Percentiles rank a stretch among this genome's conserved stretches.
These are phyloP conservation scores for Spathaspora hagerdaliae DNA, from an alignment of 805 yeast genomes.

Conservation along the genomic window DNA sequence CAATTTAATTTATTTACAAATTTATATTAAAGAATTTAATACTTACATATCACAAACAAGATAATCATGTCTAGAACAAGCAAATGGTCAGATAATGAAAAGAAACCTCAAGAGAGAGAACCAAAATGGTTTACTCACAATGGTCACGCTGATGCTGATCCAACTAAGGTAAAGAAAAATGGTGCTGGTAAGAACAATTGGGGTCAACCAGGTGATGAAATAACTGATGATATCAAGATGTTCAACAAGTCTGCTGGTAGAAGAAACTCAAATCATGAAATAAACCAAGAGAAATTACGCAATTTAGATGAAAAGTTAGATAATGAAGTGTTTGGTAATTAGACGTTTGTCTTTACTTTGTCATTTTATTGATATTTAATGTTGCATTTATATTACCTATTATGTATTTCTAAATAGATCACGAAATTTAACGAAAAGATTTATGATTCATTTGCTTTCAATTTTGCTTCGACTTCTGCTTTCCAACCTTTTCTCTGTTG, in stretches of 20 bases:
- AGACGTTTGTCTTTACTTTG: neutral
- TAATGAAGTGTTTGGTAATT: constrained; percentile 4
- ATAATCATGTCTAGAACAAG: constrained; percentile 67
- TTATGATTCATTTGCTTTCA: constrained; percentile 13
- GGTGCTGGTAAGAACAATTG: constrained; percentile 88
- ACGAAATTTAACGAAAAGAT: neutral
- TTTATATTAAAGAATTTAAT: neutral
- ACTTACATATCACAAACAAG: neutral
- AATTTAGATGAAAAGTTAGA: constrained; percentile 19
- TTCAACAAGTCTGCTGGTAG: constrained; percentile 20
- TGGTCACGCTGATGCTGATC: constrained; percentile 65
- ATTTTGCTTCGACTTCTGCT: constrained; percentile 39
- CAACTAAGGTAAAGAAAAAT: constrained; percentile 71
- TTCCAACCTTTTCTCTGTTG: constrained; percentile 87
- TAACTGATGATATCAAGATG: constrained; percentile 51
- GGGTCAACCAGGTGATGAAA: constrained; percentile 81
- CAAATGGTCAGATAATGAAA: constrained; percentile 70
- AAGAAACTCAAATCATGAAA: constrained; percentile 38
- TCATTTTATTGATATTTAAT: neutral
- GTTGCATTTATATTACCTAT: neutral
- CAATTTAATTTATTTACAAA: neutral
- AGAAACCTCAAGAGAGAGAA: constrained; percentile 47
- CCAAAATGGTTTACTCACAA: constrained; percentile 77
- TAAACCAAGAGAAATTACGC: constrained; percentile 25
- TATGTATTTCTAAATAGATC: neutral